Evolutionary conservation across 441 rosid genomes (phyloP), one percentile per base, ranked within the genome.

Genomic region (Viola pubescens): DNA sequence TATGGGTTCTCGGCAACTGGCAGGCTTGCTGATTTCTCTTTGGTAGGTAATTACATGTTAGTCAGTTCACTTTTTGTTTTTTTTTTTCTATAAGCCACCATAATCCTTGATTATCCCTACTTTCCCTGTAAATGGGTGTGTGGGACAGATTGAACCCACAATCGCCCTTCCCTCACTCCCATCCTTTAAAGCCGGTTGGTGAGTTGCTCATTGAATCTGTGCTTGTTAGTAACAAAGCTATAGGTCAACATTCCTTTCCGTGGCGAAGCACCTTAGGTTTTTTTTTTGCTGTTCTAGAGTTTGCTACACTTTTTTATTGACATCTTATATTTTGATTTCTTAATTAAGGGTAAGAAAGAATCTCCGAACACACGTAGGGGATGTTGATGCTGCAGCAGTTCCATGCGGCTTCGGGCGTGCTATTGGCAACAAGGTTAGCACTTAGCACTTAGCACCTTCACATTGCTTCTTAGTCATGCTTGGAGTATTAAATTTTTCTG

Each of bases 341-440:
- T 19, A 54, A 63, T 59, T 49, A 94, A 26, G 99, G 99, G 99
- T 87, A 63, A 79, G 97, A 77, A 94, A 91, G 79, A 81, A 73
- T 65, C 87, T 91, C 58, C 77, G 96, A 76, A 79, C 79, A 55
- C 88, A 88, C 54, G 98, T 83, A 56, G 98, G 96, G 3, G 98
- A 91, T 58, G 85, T 88, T 64, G 98, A 91, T 81, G 92, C 85
- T 62, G 96, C 83, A 19, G 98, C 98, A 12, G 98, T 91, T 72
- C 83, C 98, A 40, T 91, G 98, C 70, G 98, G 96, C 61, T 88
- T 91, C 68, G 98, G 96, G 56, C 94, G 91, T 13, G 96, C 98
- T 63, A 86, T 91, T 73, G 98, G 98, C 37, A 91, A 91, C 64
- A 91, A 91, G 92, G 96, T 91, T 59, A 26, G 72, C 6, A 52